phyloP scores from a whole-genome alignment of 1,284 basidiomycete genomes.

The Pascua sp. region DNA sequence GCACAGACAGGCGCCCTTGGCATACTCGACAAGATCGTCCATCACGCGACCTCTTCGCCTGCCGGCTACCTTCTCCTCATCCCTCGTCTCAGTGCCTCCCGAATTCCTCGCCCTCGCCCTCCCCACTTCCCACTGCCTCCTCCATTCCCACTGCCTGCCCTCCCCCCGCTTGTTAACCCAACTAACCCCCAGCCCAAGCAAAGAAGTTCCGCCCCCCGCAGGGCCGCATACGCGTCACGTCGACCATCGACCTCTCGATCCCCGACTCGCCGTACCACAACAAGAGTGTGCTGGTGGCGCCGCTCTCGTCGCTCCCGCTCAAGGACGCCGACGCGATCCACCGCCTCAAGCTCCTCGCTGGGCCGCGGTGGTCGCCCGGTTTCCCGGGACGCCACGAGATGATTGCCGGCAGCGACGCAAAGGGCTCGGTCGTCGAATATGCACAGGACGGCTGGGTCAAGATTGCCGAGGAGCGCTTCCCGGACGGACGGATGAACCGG shows the following conservation, averaged over 20 bases:
- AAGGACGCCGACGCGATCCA: constrained; percentile 61
- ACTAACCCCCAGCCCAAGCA: constrained; percentile 59
- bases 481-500: constrained; percentile 71
- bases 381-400: constrained; percentile 53
- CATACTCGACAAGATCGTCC: too few species aligned
- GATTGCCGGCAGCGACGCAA: constrained; percentile 19
- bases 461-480: constrained; percentile 78
- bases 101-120: not conserved
- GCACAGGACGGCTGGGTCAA: constrained; percentile 68
- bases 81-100: not conserved
- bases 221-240: constrained; percentile 61
- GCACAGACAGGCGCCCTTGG: too few species aligned
- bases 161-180: constrained; percentile 1
- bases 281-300: constrained; percentile 68
- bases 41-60: too few species aligned
- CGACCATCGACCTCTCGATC: constrained; percentile 71
- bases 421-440: constrained; percentile 32
- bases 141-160: constrained; percentile 7
- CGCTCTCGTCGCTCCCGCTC: constrained; percentile 68
- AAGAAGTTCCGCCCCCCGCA: constrained; percentile 68
- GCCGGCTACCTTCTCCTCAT: not conserved
- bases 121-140: constrained; percentile 1
- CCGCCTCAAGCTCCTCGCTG: constrained; percentile 76
- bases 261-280: constrained; percentile 59
- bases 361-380: constrained; percentile 71